Evolutionary conservation across 1,139 yeast species (phyloP), one percentile per base, ranked within the genome.

Genomic region (Pichia sp.): DNA sequence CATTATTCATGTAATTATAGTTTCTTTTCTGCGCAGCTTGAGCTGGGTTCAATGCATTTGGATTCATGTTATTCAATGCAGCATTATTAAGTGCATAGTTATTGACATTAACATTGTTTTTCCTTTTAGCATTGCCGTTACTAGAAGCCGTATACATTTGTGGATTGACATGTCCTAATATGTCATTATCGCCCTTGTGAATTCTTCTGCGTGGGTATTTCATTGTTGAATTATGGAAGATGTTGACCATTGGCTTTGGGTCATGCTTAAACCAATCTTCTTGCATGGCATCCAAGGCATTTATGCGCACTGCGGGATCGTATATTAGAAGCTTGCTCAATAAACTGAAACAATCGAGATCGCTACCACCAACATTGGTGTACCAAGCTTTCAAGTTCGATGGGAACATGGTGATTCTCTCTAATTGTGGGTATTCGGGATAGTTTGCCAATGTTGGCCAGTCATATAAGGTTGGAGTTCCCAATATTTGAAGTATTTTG

Each of bases 401-500:
- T 8, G 84, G 79, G 50, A 74, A 82, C 28, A 65, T 62, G 27
- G 80, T 80, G 50, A 83, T 69, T 43, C 75, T 70, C 38, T 78
- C 76, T 37, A 82, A 63, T 17, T 86, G 73, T 15, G 69, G 69
- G 54, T 71, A 91, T 51, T 91, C 98, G 0, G 98, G 98, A 53
- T 86, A 87, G 45, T 78, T 78, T 33, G 69, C 66, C 29, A 91
- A 59, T 19, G 80, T 67, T 0, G 91, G 83, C 98, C 98, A 91
- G 30, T 64, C 69, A 17, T 76, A 73, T 4, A 66, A 56, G 3
- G 74, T 74, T 1, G 99, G 99, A 0, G 94, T 76, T 1, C 99
- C 99, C 47, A 91, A 61, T 14, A 91, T 81, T 56, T 91, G 97
- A 23, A 91, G 66, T 20, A 91, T 88, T 54, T 87, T 87, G 50